Base-by-base conservation (phyloP, 768 basidiomycete genomes). In the Macrolepiota fuliginosa region DNA sequence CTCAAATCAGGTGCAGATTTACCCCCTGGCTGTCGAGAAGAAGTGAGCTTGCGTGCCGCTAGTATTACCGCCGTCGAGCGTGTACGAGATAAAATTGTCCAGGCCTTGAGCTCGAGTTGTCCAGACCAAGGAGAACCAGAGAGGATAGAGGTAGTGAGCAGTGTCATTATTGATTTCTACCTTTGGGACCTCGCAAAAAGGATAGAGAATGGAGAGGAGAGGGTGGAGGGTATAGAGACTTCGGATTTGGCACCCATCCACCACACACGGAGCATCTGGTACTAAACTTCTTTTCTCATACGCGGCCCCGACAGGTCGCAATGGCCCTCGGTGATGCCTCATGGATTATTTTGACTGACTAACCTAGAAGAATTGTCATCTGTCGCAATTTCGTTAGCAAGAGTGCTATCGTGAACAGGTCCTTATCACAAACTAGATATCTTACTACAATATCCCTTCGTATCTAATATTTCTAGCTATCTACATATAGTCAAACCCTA, bases 121-220 rank as follows among this genome's bases (percentile, higher is more conserved):
- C 42, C n/a, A 45, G 42, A 45, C 42, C 42, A 45, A 10, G 65
- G 61, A 58, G 67, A 62, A 52, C 71, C 55, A 45, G 69, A 68
- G 15, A 63, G 65, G 9, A 66, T 62, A 12, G 70, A 70, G 35
- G 66, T 67, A 49, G 74, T 92, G 40, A 89, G 83, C 69, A 92
- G 90, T 64, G 93, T 94, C 49, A 67, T 96, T 63, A 90, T 94
- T 54, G 94, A 97, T 69, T 94, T 97, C 69, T 96, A 91, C 74
- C 73, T 95, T 11, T 96, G 93, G 92, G 93, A 95, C 70, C 70
- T 94, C 62, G 91, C 89, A 32, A 92, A 93, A 73, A 81, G 80
- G 64, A 74, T 93, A 3, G 91, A 94, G 72, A 73, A 62, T 17
- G 88, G 87, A 2, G 73, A 83, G 46, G 86, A 87, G 51, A 76